Evolutionary conservation across 768 basidiomycete genomes (phyloP).

Genomic region (Trametes maxima): DNA sequence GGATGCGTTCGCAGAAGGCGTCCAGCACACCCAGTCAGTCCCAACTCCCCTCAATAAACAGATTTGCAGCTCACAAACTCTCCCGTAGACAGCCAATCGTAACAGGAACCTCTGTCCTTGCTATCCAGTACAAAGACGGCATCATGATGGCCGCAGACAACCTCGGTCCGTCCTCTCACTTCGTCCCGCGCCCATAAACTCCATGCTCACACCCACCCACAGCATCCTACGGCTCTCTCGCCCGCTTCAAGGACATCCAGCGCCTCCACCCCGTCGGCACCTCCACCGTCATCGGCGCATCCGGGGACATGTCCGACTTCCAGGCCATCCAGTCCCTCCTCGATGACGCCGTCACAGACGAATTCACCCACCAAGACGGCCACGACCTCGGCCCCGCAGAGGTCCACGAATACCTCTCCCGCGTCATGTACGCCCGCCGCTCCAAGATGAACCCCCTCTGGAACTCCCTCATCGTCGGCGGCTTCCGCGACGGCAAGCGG

Average conservation of each 20-base stretch:
- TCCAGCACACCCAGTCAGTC: slow-evolving; percentile 81
- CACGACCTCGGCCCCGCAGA: slow-evolving; percentile 84
- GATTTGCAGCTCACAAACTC: not conserved
- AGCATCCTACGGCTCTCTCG: slow-evolving; percentile 97
- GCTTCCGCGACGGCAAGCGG: slow-evolving; percentile 84
- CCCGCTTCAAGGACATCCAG: slow-evolving; percentile 92
- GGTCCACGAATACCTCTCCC: slow-evolving; percentile 89
- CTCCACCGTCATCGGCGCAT: slow-evolving; percentile 86
- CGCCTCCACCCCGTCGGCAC: slow-evolving; percentile 85
- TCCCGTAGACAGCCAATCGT: slow-evolving; percentile 84
- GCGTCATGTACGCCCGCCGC: slow-evolving; percentile 87
- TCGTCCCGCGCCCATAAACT: not conserved
- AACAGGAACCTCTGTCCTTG: slow-evolving; percentile 95
- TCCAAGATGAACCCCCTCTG: slow-evolving; percentile 92
- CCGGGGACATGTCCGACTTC: slow-evolving; percentile 98
- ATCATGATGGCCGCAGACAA: slow-evolving; percentile 99
- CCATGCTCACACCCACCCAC: not conserved
- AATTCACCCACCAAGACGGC: slow-evolving; percentile 81
- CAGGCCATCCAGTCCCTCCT: slow-evolving; percentile 86
- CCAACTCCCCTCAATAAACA: not conserved
- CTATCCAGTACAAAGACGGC: slow-evolving; percentile 92
- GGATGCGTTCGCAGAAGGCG: slow-evolving; percentile 63
- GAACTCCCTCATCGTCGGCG: slow-evolving; percentile 94
- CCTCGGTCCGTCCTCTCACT: slow-evolving; percentile 61
- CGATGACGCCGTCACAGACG: slow-evolving; percentile 75